Conservation (phyloP, 169 alveolate species). For the Perkinsus chesapeaki region DNA sequence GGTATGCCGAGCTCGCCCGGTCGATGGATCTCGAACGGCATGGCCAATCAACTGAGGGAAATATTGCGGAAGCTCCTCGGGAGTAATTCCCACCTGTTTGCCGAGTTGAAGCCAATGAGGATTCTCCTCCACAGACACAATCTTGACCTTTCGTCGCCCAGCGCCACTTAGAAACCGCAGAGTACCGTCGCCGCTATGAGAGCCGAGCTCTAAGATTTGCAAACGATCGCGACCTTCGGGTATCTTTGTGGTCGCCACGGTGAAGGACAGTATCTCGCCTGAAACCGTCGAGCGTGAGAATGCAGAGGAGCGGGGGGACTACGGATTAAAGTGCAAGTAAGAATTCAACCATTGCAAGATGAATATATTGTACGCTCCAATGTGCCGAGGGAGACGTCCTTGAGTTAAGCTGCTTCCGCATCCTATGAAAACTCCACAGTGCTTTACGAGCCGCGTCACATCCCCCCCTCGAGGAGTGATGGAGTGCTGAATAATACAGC, state of each 20-base stretch:
- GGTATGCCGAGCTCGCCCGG: not conserved
- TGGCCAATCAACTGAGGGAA: not conserved
- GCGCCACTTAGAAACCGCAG: not conserved
- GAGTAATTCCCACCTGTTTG: not conserved
- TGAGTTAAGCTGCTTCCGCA: too few species aligned
- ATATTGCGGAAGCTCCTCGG: not conserved
- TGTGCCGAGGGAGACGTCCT: too few species aligned
- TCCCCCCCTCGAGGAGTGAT: too few species aligned
- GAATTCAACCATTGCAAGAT: too few species aligned
- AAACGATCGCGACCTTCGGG: not conserved
- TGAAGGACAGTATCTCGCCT: not conserved
- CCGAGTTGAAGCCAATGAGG: not conserved
- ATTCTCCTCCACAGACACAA: not conserved
- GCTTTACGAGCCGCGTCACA: too few species aligned
- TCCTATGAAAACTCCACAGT: too few species aligned
- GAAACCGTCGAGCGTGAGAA: not conserved
- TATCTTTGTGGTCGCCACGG: not conserved
- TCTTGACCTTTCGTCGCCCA: not conserved
- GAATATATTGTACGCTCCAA: too few species aligned
- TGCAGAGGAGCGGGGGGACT: too few species aligned
- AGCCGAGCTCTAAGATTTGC: not conserved
- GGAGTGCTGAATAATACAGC: too few species aligned
- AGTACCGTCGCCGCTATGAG: not conserved
- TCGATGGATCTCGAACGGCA: not conserved
- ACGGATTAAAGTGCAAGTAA: too few species aligned